Evolutionary conservation across 352 stramenopile species (phyloP), one percentile per base, ranked within the genome.

Genomic region (Globisporangium alternatum): DNA sequence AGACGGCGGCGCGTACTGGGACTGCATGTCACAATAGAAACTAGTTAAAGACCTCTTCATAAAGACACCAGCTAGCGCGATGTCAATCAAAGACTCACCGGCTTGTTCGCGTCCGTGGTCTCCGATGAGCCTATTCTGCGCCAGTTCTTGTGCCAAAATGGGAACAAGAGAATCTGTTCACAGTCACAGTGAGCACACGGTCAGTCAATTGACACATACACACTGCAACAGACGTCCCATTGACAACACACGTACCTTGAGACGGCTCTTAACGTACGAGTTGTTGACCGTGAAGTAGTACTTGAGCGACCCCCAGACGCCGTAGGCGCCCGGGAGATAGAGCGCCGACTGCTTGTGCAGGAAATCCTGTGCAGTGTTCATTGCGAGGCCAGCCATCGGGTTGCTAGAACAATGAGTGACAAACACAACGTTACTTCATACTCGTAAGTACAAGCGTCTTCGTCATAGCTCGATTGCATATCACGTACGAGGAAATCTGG

Each of bases 261-360:
- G 75, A 35, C 86, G 85, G 62, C 81, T 94, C 56, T 89, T 88
- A 33, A 97, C 88, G 66, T 96, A 97, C 66, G 76, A 89, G 74
- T 96, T 97, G 73, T 95, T 92, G 60, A 96, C 88, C 53, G 81
- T 93, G 62, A 96, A 96, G 54, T 95, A 96, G 68, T 94, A 94
- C 74, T 96, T 96, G 58, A 93, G 72, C 51, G 74, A 92, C 10
- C 84, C 85, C 77, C 87, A 90, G 37, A 92, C 64, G 9, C 83
- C 85, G 56, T 93, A 90, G 10, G 87, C 87, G 10, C 85, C 84
- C 0, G 87, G 87, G 15, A 95, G 69, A 48, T 93, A 95, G 57
- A 90, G 80, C 60, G 86, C 76, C 55, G 84, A 91, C 57, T 95
- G 85, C 49, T 95, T 91, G 55, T 86, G 74, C 58, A 95, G 66